Conservation (phyloP, 805 yeast genomes). For the Isabelozyma pseudorhagii region DNA sequence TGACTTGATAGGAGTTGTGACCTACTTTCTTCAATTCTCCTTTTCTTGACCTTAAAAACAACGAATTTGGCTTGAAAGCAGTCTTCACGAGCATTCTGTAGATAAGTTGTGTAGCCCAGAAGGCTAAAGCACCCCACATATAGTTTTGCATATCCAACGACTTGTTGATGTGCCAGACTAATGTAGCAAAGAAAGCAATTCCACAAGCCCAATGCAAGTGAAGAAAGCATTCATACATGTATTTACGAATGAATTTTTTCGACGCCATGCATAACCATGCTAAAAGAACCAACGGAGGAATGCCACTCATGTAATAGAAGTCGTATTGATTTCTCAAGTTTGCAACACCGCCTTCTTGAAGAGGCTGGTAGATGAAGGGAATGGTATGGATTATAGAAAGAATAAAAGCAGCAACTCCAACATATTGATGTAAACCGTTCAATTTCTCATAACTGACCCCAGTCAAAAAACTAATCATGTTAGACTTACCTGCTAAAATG, state of each 20-base stretch:
- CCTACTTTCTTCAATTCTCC: constrained; percentile 26
- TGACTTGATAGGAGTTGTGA: constrained; percentile 27
- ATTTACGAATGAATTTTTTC: constrained; percentile 36
- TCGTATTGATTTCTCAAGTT: constrained; percentile 16
- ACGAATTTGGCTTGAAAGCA: constrained; percentile 40
- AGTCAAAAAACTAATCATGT: constrained; percentile 45
- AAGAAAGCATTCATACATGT: constrained; percentile 45
- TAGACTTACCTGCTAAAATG: constrained; percentile 51
- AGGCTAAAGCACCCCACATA: constrained; percentile 48
- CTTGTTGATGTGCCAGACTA: constrained; percentile 43
- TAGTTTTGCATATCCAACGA: constrained; percentile 37
- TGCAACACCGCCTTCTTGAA: constrained; percentile 47
- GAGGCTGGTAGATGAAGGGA: constrained; percentile 46
- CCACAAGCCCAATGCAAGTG: constrained; percentile 55
- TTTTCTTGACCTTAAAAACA: constrained; percentile 35
- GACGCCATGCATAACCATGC: constrained; percentile 42
- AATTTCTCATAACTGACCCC: constrained; percentile 57
- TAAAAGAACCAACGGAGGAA: constrained; percentile 47
- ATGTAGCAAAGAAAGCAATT: constrained; percentile 43
- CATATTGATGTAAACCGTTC: constrained; percentile 50
- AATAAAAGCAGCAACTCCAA: constrained; percentile 39
- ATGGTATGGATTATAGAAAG: constrained; percentile 48
- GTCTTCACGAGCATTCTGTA: constrained; percentile 47
- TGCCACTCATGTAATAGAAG: constrained; percentile 34
- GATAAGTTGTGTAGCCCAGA: constrained; percentile 48